Percentiles rank a stretch among this genome's conserved stretches.
phyloP scores from a whole-genome alignment of 2,329 filamentous ascomycete genomes.

The Colletotrichum spaethianum region DNA sequence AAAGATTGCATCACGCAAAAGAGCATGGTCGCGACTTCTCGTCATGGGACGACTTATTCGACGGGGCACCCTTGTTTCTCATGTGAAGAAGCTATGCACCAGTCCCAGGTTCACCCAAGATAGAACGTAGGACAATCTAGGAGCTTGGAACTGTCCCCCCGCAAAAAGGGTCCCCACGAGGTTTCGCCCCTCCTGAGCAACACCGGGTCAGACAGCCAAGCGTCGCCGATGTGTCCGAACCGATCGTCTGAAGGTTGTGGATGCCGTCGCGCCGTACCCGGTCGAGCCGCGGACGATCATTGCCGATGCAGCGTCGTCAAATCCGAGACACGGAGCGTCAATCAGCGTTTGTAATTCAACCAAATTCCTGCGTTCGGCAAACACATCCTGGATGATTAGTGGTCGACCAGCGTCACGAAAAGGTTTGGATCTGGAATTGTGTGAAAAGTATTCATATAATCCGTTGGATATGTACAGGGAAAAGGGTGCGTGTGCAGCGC shows the following conservation, averaged over 20 bases:
- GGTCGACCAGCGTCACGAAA: neutral
- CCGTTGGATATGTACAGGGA: conserved; percentile 36
- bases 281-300: conserved; percentile 16
- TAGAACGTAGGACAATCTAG: neutral
- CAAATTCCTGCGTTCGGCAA: conserved; percentile 11
- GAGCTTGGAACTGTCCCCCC: conserved; percentile 15
- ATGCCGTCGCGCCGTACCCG: conserved; percentile 3
- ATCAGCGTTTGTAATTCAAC: conserved; percentile 13
- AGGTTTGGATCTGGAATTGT: neutral
- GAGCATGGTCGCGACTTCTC: neutral
- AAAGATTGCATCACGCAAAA: neutral
- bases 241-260: conserved; percentile 7
- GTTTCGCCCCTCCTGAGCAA: conserved; percentile 5
- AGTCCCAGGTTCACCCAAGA: conserved; percentile 17
- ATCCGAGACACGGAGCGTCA: conserved; percentile 33
- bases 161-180: neutral
- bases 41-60: conserved; percentile 21
- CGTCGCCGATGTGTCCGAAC: conserved; percentile 18
- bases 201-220: conserved; percentile 34
- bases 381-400: neutral
- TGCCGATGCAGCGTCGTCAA: conserved; percentile 5
- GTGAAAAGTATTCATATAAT: conserved; percentile 33
- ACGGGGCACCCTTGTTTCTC: conserved; percentile 31
- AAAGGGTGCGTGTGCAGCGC: conserved; percentile 33
- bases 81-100: conserved; percentile 1